phyloP scores from a whole-genome alignment of 257 asterid species.

The Solanum sejunctum region DNA sequence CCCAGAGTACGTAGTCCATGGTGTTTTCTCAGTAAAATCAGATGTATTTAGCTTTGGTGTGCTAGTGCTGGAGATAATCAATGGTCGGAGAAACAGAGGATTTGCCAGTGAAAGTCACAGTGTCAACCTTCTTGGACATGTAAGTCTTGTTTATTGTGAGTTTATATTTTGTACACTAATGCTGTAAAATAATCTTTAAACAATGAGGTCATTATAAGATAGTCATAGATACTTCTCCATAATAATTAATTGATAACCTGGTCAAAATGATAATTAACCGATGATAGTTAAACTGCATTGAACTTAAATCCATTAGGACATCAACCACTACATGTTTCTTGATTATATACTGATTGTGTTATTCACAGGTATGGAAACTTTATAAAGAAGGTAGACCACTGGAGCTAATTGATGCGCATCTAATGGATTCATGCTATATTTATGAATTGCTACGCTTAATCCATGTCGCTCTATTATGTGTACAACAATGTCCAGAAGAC shows the following conservation, averaged over 20 bases:
- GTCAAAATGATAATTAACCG: background rate
- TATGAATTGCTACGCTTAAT: background rate
- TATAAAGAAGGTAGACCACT: background rate
- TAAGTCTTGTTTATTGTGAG: background rate
- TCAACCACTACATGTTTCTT: background rate
- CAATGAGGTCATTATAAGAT: background rate
- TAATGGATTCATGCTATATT: background rate
- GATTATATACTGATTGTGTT: background rate
- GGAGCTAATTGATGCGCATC: background rate
- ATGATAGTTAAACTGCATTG: background rate
- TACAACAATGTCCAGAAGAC: constrained; percentile 1
- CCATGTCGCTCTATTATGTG: background rate
- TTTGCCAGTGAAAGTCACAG: background rate
- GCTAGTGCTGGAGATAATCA: constrained; percentile 13
- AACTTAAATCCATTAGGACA: background rate
- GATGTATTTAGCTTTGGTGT: constrained; percentile 24
- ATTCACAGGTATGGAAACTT: constrained; percentile 2
- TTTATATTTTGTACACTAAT: background rate
- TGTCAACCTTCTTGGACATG: constrained; percentile 25
- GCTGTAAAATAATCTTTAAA: background rate
- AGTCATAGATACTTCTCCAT: background rate
- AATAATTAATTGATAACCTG: background rate
- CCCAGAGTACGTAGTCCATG: constrained; percentile 22
- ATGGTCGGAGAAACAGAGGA: constrained; percentile 6
- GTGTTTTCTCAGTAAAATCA: constrained; percentile 25